phyloP scores from a whole-genome alignment of 148 eudicot species.

The Rhododendron mucronatum region DNA sequence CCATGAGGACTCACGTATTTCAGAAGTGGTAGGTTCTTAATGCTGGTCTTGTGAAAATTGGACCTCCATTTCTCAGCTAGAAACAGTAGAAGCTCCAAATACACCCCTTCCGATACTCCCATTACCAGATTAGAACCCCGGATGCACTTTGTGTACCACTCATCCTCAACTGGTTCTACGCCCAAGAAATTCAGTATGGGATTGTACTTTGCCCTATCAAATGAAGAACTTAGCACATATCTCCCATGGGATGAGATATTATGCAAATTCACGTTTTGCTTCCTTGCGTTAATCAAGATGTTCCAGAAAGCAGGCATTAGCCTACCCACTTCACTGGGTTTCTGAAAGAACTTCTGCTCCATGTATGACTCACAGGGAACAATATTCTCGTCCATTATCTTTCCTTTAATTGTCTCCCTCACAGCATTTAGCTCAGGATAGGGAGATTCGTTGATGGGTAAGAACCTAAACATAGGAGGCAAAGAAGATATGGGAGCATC shows the following conservation, averaged over 20 bases:
- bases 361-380: slow-evolving; percentile 47
- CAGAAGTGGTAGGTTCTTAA: slow-evolving; percentile 39
- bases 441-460: slow-evolving; percentile 36
- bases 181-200: slow-evolving; percentile 43
- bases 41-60: slow-evolving; percentile 24
- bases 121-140: slow-evolving; percentile 50
- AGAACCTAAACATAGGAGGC: slow-evolving; percentile 39
- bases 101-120: slow-evolving; percentile 39
- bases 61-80: slow-evolving; percentile 44
- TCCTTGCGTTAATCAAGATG: slow-evolving; percentile 37
- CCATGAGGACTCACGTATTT: slow-evolving; percentile 41
- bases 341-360: slow-evolving; percentile 42
- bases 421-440: slow-evolving; percentile 38
- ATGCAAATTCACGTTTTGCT: slow-evolving; percentile 32
- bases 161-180: slow-evolving; percentile 33
- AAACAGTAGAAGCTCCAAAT: slow-evolving; percentile 47
- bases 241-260: slow-evolving; percentile 63
- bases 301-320: slow-evolving; percentile 46
- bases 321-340: slow-evolving; percentile 58
- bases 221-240: slow-evolving; percentile 43
- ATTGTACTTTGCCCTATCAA: slow-evolving; percentile 41
- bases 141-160: slow-evolving; percentile 66
- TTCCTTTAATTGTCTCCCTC: slow-evolving; percentile 34
- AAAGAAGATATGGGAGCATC: slow-evolving; percentile 40
- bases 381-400: slow-evolving; percentile 35